These are phyloP conservation scores for Diaporthe destruens DNA, from an alignment of 2,329 filamentous ascomycete genomes.

Conservation along the genomic window DNA sequence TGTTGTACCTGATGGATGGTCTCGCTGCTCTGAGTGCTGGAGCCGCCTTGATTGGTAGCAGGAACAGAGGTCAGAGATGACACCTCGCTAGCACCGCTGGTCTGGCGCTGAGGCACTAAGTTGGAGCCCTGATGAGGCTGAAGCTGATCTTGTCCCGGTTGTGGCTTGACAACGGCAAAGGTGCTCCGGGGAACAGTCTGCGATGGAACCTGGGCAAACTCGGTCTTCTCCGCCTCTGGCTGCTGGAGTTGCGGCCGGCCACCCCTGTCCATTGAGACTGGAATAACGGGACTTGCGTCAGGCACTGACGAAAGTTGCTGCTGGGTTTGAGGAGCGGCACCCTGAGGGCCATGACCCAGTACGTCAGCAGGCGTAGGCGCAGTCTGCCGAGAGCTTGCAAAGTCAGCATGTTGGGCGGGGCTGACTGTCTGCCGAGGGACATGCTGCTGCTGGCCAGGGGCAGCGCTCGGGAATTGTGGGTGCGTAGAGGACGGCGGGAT, in stretches of 20 bases:
- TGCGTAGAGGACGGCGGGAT: not conserved
- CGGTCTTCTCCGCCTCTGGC: slow-evolving; percentile 25
- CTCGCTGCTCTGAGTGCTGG: slow-evolving; percentile 30
- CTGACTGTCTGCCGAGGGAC: slow-evolving; percentile 25
- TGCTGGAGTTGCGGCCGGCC: slow-evolving; percentile 30
- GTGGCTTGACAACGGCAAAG: slow-evolving; percentile 20
- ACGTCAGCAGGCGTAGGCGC: slow-evolving; percentile 14
- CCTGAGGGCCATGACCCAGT: not conserved
- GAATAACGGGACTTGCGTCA: slow-evolving; percentile 8
- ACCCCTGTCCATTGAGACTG: slow-evolving; percentile 22
- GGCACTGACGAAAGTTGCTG: slow-evolving; percentile 30
- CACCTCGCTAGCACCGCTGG: slow-evolving; percentile 47
- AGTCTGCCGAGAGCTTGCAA: slow-evolving; percentile 15
- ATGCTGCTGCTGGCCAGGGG: not conserved
- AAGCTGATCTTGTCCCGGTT: slow-evolving; percentile 36
- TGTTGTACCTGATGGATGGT: slow-evolving; percentile 28
- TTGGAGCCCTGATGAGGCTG: slow-evolving; percentile 34
- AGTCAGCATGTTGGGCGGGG: slow-evolving; percentile 1
- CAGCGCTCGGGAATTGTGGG: not conserved
- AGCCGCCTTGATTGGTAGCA: slow-evolving; percentile 34
- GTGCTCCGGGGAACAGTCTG: slow-evolving; percentile 22
- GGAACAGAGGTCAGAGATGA: slow-evolving; percentile 44
- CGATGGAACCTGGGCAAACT: slow-evolving; percentile 4
- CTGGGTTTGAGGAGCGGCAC: not conserved
- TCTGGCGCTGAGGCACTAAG: slow-evolving; percentile 46